A percentile compares a stretch with the other conserved stretches of the same genome.
phyloP scores from a whole-genome alignment of 441 rosid genomes.

The Gossypium laxum region DNA sequence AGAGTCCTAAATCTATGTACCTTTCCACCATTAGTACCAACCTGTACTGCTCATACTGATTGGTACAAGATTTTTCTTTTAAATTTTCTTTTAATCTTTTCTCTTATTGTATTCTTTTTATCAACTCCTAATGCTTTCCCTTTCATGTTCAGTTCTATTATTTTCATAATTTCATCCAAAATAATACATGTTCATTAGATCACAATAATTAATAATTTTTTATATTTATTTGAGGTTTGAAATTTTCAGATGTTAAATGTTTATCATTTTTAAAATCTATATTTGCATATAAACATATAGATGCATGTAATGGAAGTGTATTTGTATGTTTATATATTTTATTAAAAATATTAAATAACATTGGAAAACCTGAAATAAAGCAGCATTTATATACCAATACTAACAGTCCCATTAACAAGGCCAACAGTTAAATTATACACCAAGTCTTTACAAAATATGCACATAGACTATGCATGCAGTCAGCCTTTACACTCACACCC shows the following conservation, averaged over 20 bases:
- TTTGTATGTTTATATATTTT: background rate
- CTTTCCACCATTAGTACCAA: background rate
- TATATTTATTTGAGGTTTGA: background rate
- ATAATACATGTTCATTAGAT: background rate
- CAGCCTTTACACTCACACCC: background rate
- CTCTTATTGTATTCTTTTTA: background rate
- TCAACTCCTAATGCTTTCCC: background rate
- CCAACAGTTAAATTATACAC: too few relatives aligned
- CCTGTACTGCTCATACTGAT: background rate
- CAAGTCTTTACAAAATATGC: background rate
- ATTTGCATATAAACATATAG: background rate
- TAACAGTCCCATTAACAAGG: too few relatives aligned
- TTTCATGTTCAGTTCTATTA: background rate
- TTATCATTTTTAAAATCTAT: background rate
- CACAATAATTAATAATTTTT: background rate
- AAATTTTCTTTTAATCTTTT: background rate
- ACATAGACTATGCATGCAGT: background rate
- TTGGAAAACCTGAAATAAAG: too few relatives aligned
- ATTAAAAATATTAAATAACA: too few relatives aligned
- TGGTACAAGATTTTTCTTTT: background rate
- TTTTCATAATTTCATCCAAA: background rate
- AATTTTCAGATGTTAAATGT: background rate
- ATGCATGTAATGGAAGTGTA: background rate
- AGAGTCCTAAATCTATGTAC: background rate
- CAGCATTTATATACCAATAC: too few relatives aligned